These are phyloP conservation scores for Rubia occidens DNA, from an alignment of 305 asterid species.

Conservation along the genomic window DNA sequence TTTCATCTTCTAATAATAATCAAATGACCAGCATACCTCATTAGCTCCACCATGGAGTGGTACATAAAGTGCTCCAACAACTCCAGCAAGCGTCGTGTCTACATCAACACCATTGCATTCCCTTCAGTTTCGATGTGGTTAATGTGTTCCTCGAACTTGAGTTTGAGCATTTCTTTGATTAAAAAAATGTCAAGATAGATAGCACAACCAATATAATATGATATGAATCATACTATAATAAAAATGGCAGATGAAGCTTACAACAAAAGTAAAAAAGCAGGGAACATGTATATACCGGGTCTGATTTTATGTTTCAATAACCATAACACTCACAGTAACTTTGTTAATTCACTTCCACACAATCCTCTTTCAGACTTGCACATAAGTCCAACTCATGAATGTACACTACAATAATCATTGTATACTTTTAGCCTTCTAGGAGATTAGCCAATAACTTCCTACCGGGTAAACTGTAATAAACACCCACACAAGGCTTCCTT, in stretches of 20 bases:
- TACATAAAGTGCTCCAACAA: constrained; percentile 98
- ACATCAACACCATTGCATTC: constrained; percentile 92
- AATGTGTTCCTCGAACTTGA: too few species aligned
- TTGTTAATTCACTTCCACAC: not conserved
- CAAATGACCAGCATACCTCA: constrained; percentile 48
- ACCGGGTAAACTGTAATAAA: not conserved
- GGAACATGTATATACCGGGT: not conserved
- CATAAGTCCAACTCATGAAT: not conserved
- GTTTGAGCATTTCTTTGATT: too few species aligned
- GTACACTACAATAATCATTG: not conserved
- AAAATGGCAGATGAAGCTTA: too few species aligned
- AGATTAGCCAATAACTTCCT: not conserved
- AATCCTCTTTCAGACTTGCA: not conserved
- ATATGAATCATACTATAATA: too few species aligned
- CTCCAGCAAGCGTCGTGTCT: constrained; percentile 95
- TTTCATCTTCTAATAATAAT: not conserved
- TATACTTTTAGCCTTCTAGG: not conserved
- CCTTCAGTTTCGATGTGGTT: too few species aligned
- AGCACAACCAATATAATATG: too few species aligned
- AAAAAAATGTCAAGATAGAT: too few species aligned
- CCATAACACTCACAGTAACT: not conserved
- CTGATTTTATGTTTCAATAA: not conserved
- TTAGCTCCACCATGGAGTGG: constrained; percentile 99
- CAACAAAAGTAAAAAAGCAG: not conserved
- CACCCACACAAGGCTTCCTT: not conserved